Conservation (phyloP, 805 yeast species). For the Kluyveromyces aestuarii region DNA sequence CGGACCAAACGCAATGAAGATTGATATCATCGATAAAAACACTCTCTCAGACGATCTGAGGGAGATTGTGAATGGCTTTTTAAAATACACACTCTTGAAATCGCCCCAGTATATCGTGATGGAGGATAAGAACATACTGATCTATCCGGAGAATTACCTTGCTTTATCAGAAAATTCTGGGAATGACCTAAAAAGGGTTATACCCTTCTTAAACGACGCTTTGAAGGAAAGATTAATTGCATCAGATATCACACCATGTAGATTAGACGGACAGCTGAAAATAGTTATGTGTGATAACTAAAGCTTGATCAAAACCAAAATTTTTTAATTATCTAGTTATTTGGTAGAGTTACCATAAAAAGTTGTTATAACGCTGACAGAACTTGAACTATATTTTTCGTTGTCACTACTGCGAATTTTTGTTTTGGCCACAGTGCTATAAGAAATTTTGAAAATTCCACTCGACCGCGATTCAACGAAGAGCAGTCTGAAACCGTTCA, state of each 20-base stretch:
- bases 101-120: constrained; percentile 16
- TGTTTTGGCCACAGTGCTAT: too few species aligned
- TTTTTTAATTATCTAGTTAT: too few species aligned
- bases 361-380: too few species aligned
- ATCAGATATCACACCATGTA: constrained; percentile 15
- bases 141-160: constrained; percentile 28
- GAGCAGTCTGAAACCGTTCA: too few species aligned
- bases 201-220: constrained; percentile 25
- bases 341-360: too few species aligned
- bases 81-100: constrained; percentile 21
- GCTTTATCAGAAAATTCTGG: constrained; percentile 33
- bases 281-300: background rate
- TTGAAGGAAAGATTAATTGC: constrained; percentile 19
- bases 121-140: constrained; percentile 9
- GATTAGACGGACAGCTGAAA: constrained; percentile 10
- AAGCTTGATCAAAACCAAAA: too few species aligned
- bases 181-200: constrained; percentile 33
- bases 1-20: constrained; percentile 38
- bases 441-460: too few species aligned
- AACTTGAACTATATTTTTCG: too few species aligned
- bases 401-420: too few species aligned
- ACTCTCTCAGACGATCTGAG: constrained; percentile 39
- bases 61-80: constrained; percentile 22
- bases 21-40: constrained; percentile 47
- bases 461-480: too few species aligned